These are phyloP conservation scores for Backusella macrospora DNA, from an alignment of 192 early-diverging fungal species.

Conservation along the genomic window DNA sequence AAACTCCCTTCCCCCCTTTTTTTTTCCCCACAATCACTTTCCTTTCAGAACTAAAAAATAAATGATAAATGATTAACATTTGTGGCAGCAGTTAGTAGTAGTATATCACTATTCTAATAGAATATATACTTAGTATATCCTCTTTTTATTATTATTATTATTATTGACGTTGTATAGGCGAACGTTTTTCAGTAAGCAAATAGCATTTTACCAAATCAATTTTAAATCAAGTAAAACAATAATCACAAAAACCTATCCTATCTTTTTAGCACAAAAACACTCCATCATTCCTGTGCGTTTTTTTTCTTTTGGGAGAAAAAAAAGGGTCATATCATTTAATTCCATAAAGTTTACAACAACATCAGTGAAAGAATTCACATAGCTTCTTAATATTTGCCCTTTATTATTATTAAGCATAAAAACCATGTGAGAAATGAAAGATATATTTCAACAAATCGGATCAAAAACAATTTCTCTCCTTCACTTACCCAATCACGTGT, in stretches of 20 bases:
- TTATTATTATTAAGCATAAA: background rate
- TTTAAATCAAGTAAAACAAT: no score
- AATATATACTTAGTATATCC: no score
- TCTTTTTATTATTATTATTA: no score
- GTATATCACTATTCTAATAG: no score
- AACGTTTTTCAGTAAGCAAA: no score
- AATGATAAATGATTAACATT: no score
- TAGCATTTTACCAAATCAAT: no score
- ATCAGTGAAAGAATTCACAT: background rate
- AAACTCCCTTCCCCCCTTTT: background rate
- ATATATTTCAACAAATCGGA: conserved; percentile 6
- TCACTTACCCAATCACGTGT: background rate
- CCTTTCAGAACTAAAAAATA: background rate
- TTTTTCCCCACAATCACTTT: background rate
- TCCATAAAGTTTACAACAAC: background rate
- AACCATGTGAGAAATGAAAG: background rate
- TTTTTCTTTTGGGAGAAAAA: background rate
- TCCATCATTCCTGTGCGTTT: no score
- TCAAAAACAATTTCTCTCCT: background rate
- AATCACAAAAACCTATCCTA: no score
- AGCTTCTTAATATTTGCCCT: background rate
- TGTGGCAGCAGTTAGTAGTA: no score
- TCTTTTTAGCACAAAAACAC: no score
- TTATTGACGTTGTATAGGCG: no score
- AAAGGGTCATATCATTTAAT: background rate